Evolutionary conservation across 768 basidiomycete genomes (phyloP), one percentile per base, ranked within the genome.

Genomic region (Podaxis sp.): DNA sequence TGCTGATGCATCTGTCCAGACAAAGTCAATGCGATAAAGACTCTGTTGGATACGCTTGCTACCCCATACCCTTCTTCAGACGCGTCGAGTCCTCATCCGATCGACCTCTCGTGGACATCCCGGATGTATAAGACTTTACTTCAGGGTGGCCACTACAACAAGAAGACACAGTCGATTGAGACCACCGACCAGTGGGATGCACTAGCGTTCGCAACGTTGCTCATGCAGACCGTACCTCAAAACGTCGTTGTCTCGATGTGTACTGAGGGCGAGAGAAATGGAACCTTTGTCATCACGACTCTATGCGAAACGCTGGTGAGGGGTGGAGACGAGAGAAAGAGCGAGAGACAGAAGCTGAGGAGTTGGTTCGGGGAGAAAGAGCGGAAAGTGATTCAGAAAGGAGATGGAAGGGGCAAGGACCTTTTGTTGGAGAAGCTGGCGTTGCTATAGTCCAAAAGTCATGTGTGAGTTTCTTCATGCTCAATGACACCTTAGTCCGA

Each of bases 81-180:
- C 55, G 61, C 77, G 0, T 63, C 77, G 11, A 71, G 71, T 11
- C 80, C 82, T 0, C 92, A 94, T 73, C 82, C 84, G 15, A 89
- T 96, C 62, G 89, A 96, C 69, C 80, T 94, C 12, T 85, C 93
- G 1, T 93, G 94, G 67, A 84, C 89, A 0, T 89, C 91, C 2
- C 83, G 95, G 43, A 70, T 95, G 54, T 96, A 93, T 82, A 97
- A 97, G 72, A 87, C 86, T 5, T 85, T 97, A 5, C 80, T 97
- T 1, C 93, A 96, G 70, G 95, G 95, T 4, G 95, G 95, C 0
- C 94, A 96, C 71, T 97, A 87, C 74, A 87, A 85, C 64, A 88
- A 86, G 36, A 71, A 81, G 0, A 82, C 85, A 2, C 80, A 80
- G 22, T 64, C 80, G 2, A 77, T 96, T 40, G 81, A 83, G 2